Evolutionary conservation across 1,284 basidiomycete species (phyloP).

Genomic region (Naganishia albida): DNA sequence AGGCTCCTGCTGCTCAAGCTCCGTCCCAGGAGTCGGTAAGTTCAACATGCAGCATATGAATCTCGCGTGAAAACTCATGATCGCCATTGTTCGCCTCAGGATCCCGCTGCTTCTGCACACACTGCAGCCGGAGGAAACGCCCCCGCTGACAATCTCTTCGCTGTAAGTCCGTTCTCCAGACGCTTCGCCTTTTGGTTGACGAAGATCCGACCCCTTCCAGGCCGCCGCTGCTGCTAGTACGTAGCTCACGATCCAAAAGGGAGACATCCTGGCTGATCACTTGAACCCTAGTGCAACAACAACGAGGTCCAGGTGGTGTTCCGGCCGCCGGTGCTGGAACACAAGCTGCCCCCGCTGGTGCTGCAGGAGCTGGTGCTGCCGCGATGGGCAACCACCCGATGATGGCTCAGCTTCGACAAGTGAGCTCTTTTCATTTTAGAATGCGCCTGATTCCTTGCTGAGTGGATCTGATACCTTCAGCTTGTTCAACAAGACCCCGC

Average conservation of each 20-base stretch:
- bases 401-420: conserved; percentile 65
- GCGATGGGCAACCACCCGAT: conserved; percentile 64
- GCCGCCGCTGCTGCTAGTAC: conserved; percentile 53
- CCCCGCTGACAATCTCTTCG: conserved; percentile 55
- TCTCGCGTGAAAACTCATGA: conserved; percentile 21
- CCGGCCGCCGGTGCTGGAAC: conserved; percentile 41
- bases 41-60: conserved; percentile 39
- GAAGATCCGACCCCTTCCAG: conserved; percentile 20
- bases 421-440: conserved; percentile 34
- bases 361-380: conserved; percentile 35
- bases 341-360: conserved; percentile 41
- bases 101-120: conserved; percentile 48
- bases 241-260: neutral
- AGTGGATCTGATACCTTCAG: conserved; percentile 44
- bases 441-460: neutral
- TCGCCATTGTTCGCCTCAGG: conserved; percentile 6
- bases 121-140: conserved; percentile 53
- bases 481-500: conserved; percentile 74
- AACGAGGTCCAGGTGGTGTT: conserved; percentile 50
- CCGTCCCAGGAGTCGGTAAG: conserved; percentile 42
- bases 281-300: conserved; percentile 47
- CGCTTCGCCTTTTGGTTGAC: neutral
- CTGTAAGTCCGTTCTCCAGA: conserved; percentile 40
- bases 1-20: conserved; percentile 36
- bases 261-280: neutral